Percentiles rank a stretch among this genome's conserved stretches.
Evolutionary conservation across 2,329 filamentous ascomycete genomes (phyloP).

Genomic region (Cladosporium sp.): DNA sequence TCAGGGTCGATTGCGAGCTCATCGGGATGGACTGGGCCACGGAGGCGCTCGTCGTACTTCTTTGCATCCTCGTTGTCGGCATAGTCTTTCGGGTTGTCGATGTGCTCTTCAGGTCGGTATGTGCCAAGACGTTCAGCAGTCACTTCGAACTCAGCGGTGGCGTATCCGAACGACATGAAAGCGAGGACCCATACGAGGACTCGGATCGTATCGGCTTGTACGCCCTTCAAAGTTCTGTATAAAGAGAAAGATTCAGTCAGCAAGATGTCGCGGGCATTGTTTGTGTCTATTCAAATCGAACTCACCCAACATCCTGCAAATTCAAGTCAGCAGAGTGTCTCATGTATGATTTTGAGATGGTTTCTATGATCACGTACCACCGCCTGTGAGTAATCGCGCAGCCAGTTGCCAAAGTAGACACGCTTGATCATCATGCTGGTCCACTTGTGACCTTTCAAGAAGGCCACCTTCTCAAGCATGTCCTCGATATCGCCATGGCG

Average conservation of each 20-base stretch:
- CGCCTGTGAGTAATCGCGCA: constrained; percentile 55
- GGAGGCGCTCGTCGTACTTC: constrained; percentile 75
- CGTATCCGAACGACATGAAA: constrained; percentile 59
- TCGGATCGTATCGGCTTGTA: constrained; percentile 55
- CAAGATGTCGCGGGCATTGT: too few relatives aligned
- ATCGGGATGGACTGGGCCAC: constrained; percentile 65
- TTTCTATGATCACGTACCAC: constrained; percentile 32
- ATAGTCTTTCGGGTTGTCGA: constrained; percentile 60
- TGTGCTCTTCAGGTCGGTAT: constrained; percentile 56
- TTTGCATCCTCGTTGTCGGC: constrained; percentile 84
- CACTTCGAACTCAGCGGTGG: constrained; percentile 58
- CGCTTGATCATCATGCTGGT: constrained; percentile 65
- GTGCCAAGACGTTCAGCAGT: constrained; percentile 53
- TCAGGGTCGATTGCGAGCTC: constrained; percentile 48
- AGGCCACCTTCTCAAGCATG: constrained; percentile 51
- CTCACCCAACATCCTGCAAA: constrained; percentile 45
- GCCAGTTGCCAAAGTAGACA: constrained; percentile 45
- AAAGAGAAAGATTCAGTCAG: neutral
- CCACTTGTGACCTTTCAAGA: constrained; percentile 71
- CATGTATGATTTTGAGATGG: neutral
- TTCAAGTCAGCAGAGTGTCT: neutral
- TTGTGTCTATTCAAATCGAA: neutral
- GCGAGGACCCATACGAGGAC: constrained; percentile 57
- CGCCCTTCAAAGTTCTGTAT: constrained; percentile 48
- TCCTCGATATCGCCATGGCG: constrained; percentile 56